Evolutionary conservation across 2,329 filamentous ascomycete species (phyloP).

Genomic region (Pezicula rhizophila): DNA sequence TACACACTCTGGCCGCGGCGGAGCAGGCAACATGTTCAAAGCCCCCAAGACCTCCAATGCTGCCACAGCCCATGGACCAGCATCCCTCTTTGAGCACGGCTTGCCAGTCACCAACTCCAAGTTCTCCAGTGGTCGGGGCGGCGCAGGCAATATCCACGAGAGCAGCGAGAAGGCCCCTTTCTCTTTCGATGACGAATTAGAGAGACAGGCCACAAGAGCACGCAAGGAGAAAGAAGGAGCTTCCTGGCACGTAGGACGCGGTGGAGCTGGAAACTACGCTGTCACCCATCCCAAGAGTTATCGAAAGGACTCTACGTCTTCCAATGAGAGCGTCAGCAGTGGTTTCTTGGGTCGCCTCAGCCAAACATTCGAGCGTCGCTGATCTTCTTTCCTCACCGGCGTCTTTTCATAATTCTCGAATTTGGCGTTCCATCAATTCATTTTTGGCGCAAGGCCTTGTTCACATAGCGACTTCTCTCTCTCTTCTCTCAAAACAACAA

Average conservation of each 20-base stretch:
- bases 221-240: slow-evolving; percentile 18
- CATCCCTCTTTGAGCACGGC: slow-evolving; percentile 21
- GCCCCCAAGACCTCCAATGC: slow-evolving; percentile 4
- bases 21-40: slow-evolving; percentile 24
- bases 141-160: slow-evolving; percentile 26
- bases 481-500: too few species aligned
- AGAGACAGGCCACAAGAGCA: slow-evolving; percentile 22
- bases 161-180: slow-evolving; percentile 22
- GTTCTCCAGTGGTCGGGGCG: slow-evolving; percentile 25
- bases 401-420: slow-evolving; percentile 2
- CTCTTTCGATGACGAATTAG: slow-evolving; percentile 28
- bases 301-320: slow-evolving; percentile 21
- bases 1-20: slow-evolving; percentile 25
- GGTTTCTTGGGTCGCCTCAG: slow-evolving; percentile 21
- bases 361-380: slow-evolving; percentile 15
- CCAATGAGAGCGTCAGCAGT: slow-evolving; percentile 11
- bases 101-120: slow-evolving; percentile 19
- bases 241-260: slow-evolving; percentile 24
- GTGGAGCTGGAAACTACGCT: slow-evolving; percentile 25
- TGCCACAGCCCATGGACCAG: slow-evolving; percentile 19
- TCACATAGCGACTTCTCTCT: too few species aligned
- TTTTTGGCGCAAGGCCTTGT: too few species aligned
- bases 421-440: slow-evolving; percentile 1
- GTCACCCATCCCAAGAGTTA: slow-evolving; percentile 1
- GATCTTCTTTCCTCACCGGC: not conserved